phyloP scores from a whole-genome alignment of 2,329 filamentous ascomycete genomes.

The Botryotinia globosa region DNA sequence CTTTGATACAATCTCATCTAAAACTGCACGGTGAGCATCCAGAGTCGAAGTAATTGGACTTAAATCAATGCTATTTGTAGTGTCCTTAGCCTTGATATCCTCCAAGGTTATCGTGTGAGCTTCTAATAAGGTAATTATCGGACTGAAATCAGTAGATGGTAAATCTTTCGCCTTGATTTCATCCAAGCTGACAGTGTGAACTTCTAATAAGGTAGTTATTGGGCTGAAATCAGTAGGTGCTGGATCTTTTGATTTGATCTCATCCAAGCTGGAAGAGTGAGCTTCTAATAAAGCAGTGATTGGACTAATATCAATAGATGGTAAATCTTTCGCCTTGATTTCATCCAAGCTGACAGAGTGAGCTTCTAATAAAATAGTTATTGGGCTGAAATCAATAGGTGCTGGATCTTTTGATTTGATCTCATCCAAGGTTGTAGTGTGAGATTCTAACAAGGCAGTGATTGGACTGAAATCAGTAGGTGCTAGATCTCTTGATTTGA shows the following conservation, averaged over 20 bases:
- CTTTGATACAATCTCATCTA: slow-evolving; percentile 22
- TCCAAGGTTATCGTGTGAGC: slow-evolving; percentile 23
- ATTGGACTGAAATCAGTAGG: background rate
- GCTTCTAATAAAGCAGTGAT: background rate
- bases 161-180: background rate
- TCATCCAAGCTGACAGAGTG: slow-evolving; percentile 23
- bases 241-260: background rate
- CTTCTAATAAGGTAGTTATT: background rate
- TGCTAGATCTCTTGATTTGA: background rate
- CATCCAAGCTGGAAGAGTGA: too few relatives aligned
- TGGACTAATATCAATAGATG: background rate
- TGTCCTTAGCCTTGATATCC: slow-evolving; percentile 23
- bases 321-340: too few relatives aligned
- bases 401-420: background rate
- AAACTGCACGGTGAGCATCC: slow-evolving; percentile 8
- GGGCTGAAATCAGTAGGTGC: background rate
- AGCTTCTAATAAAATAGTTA: slow-evolving; percentile 20
- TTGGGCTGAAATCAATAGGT: background rate
- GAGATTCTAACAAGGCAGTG: background rate
- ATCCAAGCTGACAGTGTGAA: background rate
- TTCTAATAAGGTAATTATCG: slow-evolving; percentile 21
- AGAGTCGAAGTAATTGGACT: slow-evolving; percentile 14
- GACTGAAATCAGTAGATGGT: background rate
- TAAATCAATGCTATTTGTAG: background rate
- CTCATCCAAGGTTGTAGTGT: background rate